Percentiles rank a stretch among this genome's conserved stretches.
Conservation (phyloP, 1,284 basidiomycete genomes). For the Cutaneotrichosporon cutaneum region DNA sequence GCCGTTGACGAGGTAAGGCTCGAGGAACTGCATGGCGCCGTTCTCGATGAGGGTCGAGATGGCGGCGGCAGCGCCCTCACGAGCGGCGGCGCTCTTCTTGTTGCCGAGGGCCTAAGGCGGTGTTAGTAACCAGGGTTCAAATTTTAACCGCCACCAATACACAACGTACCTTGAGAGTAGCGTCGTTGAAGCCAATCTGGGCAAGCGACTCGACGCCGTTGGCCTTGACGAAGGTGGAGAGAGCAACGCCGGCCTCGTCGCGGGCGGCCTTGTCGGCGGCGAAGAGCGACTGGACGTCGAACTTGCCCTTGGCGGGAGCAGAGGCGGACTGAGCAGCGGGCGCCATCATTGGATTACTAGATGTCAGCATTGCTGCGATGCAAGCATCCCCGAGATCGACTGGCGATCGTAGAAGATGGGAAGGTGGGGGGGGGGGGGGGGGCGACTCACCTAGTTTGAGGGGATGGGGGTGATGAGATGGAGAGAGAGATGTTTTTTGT, state of each 20-base stretch:
- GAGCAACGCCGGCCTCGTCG: constrained; percentile 65
- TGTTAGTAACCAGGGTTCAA: constrained; percentile 8
- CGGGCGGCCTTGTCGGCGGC: constrained; percentile 58
- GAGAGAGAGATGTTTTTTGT: constrained; percentile 3
- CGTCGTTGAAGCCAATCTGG: constrained; percentile 73
- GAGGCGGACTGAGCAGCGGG: constrained; percentile 48
- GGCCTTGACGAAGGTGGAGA: constrained; percentile 74
- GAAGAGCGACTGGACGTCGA: constrained; percentile 53
- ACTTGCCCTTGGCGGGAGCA: constrained; percentile 44
- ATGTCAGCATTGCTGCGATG: constrained; percentile 3
- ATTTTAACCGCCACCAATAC: not conserved
- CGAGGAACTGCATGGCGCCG: constrained; percentile 78
- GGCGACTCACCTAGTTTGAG: constrained; percentile 6
- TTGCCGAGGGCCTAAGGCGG: constrained; percentile 55
- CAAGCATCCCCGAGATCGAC: not conserved
- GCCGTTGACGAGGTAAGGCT: constrained; percentile 77
- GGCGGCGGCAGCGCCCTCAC: constrained; percentile 50
- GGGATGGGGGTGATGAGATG: not conserved
- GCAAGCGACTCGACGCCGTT: constrained; percentile 80
- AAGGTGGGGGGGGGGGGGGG: not conserved
- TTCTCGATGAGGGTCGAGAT: constrained; percentile 64
- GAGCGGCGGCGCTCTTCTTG: constrained; percentile 59
- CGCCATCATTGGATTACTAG: constrained; percentile 41
- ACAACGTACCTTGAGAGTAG: constrained; percentile 65
- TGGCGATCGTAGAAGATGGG: not conserved